These are phyloP conservation scores for Penicillium atrosanguineum DNA, from an alignment of 495 filamentous ascomycete genomes.

Conservation along the genomic window DNA sequence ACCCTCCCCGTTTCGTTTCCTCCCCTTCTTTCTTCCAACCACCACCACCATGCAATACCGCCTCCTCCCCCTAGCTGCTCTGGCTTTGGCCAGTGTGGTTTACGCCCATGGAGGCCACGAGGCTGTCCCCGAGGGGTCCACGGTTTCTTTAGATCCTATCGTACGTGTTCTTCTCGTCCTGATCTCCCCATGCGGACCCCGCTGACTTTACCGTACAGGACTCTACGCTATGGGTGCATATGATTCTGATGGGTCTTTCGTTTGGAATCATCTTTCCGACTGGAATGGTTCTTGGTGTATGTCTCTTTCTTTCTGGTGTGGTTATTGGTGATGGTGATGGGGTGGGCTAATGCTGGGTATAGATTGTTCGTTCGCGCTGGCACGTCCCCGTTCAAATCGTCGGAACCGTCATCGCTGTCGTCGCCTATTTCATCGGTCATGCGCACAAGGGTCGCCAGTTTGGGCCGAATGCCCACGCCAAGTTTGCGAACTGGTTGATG, in stretches of 20 bases:
- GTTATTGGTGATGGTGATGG: background rate
- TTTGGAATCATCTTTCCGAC: conserved; percentile 92
- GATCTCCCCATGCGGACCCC: background rate
- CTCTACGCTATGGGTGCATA: conserved; percentile 87
- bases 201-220: conserved; percentile 50
- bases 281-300: conserved; percentile 92
- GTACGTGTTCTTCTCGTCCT: conserved; percentile 50
- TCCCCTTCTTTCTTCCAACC: conserved; percentile 3
- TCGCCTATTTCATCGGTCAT: conserved; percentile 91
- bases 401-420: conserved; percentile 69
- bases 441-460: conserved; percentile 87
- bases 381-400: conserved; percentile 87
- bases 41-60: conserved; percentile 14
- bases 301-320: conserved; percentile 20
- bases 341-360: conserved; percentile 2
- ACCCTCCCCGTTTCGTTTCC: conserved; percentile 8
- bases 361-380: conserved; percentile 90
- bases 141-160: conserved; percentile 79
- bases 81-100: conserved; percentile 32
- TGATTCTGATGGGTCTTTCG: conserved; percentile 78
- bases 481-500: conserved; percentile 77
- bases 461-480: conserved; percentile 75
- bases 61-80: conserved; percentile 24
- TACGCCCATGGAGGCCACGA: conserved; percentile 73
- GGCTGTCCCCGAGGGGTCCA: conserved; percentile 70